Evolutionary conservation across 352 stramenopile species (phyloP), one percentile per base, ranked within the genome.

Genomic region (Pythium oligandrum): DNA sequence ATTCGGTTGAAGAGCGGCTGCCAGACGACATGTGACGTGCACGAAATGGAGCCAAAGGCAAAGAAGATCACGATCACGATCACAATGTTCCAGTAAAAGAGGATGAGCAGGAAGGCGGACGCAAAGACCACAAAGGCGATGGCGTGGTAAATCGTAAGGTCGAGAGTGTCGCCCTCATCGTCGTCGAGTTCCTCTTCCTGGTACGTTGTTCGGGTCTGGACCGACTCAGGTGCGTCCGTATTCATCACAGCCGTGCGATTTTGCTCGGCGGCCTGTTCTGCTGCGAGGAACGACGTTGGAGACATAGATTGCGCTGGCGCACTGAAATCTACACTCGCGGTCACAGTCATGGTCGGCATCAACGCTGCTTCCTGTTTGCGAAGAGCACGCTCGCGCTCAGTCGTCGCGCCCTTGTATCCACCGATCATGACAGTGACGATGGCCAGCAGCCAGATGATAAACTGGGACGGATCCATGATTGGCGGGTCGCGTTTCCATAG

Each of bases 81-180:
- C 57, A 90, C 71, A 30, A 90, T 55, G 59, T 94, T 61, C 35
- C 88, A 74, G 53, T 89, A 97, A 68, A 98, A 98, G 1, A 98
- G 70, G 50, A 98, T 69, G 5, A 97, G 60, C 7, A 98, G 70
- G 61, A 95, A 93, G 3, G 64, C 80, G 4, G 87, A 97, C 37
- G 84, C 86, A 64, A 98, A 76, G 34, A 97, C 57, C 57, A 98
- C 71, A 51, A 98, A 98, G 44, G 63, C 76, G 17, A 96, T 26
- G 1, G 93, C 93, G 73, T 98, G 93, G 40, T 72, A 78, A 8
- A 89, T 75, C 42, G 70, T 90, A 6, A 98, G 66, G 53, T 98
- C 94, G 12, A 98, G 53, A 35, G 73, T 82, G 46, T 95, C 87
- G 48, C 88, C 80, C 8, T 86, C 57, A 4, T 59, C 51, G n/a